Percentiles rank a stretch among this genome's conserved stretches.
phyloP scores from a whole-genome alignment of 2,329 filamentous ascomycete genomes.

The Gaeumannomyces sp. region DNA sequence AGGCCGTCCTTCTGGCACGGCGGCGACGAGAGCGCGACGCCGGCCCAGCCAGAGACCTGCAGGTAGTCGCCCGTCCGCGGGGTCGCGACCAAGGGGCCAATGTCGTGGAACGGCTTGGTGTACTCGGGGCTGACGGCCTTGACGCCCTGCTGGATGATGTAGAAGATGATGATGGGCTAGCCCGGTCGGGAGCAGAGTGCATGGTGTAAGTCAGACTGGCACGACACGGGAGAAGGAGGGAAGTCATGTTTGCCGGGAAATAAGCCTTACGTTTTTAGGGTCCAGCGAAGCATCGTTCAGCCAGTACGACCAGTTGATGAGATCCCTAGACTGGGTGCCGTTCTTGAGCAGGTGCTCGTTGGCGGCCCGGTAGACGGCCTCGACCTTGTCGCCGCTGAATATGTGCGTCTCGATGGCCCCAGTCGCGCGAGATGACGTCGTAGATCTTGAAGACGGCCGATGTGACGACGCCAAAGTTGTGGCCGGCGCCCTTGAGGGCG shows the following conservation, averaged over 20 bases:
- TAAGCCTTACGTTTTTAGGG: slow-evolving; percentile 18
- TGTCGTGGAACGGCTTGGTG: slow-evolving; percentile 35
- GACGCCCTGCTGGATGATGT: slow-evolving; percentile 37
- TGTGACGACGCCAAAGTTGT: slow-evolving; percentile 54
- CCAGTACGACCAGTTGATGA: slow-evolving; percentile 47
- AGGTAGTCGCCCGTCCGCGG: slow-evolving; percentile 34
- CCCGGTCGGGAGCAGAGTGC: too few relatives aligned
- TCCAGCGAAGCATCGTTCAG: slow-evolving; percentile 33
- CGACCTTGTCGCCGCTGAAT: slow-evolving; percentile 39
- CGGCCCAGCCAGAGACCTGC: slow-evolving; percentile 38
- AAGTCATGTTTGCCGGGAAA: too few relatives aligned
- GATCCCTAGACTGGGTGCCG: slow-evolving; percentile 32
- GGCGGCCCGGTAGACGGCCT: slow-evolving; percentile 35
- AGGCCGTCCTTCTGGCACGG: slow-evolving; percentile 36
- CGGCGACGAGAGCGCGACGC: slow-evolving; percentile 27
- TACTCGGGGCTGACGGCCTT: slow-evolving; percentile 32
- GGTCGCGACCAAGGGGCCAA: slow-evolving; percentile 30
- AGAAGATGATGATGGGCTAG: slow-evolving; percentile 33
- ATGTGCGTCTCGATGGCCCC: slow-evolving; percentile 33
- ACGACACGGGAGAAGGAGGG: background rate
- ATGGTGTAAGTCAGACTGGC: slow-evolving; percentile 12
- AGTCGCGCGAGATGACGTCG: slow-evolving; percentile 28
- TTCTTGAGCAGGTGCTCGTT: slow-evolving; percentile 35
- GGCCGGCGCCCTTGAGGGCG: slow-evolving; percentile 49
- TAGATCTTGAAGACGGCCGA: slow-evolving; percentile 39